Base-by-base conservation (phyloP, 768 basidiomycete species). In the Lactarius vividus region DNA sequence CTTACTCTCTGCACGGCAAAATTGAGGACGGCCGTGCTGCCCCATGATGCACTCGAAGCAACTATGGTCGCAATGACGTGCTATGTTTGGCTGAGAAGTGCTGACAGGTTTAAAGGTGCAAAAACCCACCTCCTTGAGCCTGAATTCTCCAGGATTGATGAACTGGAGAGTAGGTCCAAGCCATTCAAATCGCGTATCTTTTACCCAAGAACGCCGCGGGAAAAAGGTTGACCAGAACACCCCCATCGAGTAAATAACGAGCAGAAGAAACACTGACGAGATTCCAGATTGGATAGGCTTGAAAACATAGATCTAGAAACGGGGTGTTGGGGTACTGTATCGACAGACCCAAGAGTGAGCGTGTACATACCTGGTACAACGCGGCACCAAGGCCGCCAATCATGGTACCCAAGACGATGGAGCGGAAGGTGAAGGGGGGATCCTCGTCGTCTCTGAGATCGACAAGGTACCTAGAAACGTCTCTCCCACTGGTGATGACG, bases 401-500 rank as follows among this genome's bases (percentile, higher is more conserved):
- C 0, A 83, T 65, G 0, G 85, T 86, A 3, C 85, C 86, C 23
- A 87, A 71, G 39, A 82, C 70, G 18, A 84, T 67, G 5, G 85
- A 86, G 29, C 86, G 78, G 70, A 87, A 82, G 0, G 85, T 86
- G 37, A 86, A 71, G 0, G 85, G 79, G n/a, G 77, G 74, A 59
- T 85, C 85, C 15, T 79, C 83, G 70, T 86, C 85, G 73, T 88
- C 86, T 28, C 84, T 79, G 26, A 82, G 53, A 70, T 86, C 85
- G 64, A 86, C 78, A n/a, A 82, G 80, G 67, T 80, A 84, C 39
- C 77, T 77, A 0, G 84, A 84, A 62, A 85, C 83, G 70, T 85
- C 84, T 57, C 68, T 72, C 39, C 84, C 84, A 15, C 35, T 68
- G 20, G 65, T 70, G 40, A 77, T 74, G 35, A 77, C 75, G 0